Conservation (phyloP, 23 red algal genomes). For the Gracilariopsis chorda region DNA sequence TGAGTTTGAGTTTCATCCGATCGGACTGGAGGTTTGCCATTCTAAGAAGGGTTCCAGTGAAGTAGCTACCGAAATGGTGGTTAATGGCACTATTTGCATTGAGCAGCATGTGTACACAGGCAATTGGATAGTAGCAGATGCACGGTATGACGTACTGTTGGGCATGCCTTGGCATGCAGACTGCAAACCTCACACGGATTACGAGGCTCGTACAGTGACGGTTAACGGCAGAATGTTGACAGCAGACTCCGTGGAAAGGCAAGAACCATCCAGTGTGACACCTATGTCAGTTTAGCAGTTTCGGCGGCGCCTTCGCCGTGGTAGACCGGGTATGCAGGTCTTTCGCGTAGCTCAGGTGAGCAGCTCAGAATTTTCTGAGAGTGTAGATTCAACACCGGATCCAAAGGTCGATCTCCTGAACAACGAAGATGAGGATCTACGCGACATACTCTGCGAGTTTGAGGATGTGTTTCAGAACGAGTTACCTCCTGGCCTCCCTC, state of each 20-base stretch:
- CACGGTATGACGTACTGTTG: neutral
- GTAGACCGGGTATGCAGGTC: too few relatives aligned
- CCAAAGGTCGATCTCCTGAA: too few relatives aligned
- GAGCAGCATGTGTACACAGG: neutral
- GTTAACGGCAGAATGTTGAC: neutral
- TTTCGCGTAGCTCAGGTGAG: too few relatives aligned
- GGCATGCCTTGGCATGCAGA: neutral
- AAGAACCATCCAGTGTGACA: too few relatives aligned
- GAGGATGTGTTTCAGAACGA: neutral
- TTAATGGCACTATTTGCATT: neutral
- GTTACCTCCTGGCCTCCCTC: neutral
- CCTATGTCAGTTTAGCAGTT: too few relatives aligned
- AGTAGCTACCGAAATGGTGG: neutral
- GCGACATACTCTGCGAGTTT: neutral
- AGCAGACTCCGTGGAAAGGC: neutral
- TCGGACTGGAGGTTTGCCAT: neutral
- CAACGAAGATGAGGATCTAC: too few relatives aligned
- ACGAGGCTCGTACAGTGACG: neutral
- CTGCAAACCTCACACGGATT: neutral
- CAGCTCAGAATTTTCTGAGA: too few relatives aligned
- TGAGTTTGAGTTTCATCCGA: neutral
- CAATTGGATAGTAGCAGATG: neutral
- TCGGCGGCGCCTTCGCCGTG: too few relatives aligned
- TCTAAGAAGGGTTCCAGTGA: neutral
- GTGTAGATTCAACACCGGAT: too few relatives aligned